Evolutionary conservation across 805 yeast genomes (phyloP), one percentile per base, ranked within the genome.

Genomic region (Sugiyamaella lignohabitans): DNA sequence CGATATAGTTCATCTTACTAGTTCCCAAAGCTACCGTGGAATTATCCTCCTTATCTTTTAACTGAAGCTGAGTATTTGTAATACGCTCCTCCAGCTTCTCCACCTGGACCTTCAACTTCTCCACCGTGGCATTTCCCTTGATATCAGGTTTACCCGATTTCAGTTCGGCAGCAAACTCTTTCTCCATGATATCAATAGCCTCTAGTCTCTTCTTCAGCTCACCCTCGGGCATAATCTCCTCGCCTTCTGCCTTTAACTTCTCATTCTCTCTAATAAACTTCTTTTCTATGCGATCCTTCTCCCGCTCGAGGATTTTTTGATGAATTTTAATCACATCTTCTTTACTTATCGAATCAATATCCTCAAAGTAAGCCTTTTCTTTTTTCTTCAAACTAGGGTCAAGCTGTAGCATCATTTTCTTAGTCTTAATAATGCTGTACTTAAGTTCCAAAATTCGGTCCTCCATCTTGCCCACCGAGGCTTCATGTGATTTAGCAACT

Each of bases 11-110:
- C 74, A 86, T 79, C 70, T 91, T 91, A 21, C 95, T 86, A 0
- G 98, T 91, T 40, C 95, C 88, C 54, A 91, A 70, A 0, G 97
- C 89, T 22, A 91, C 97, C 54, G 86, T 86, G 0, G 96, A 86
- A 62, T 89, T 89, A 61, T 88, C 97, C 62, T 91, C 95, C 64
- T 86, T 88, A 62, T 89, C 97, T 64, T 87, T 83, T 62, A 87
- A 72, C 62, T 85, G 95, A 51, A 87, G 70, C 6, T 77, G 68
- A 1, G 86, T 80, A 50, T 78, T 83, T 43, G 72, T 62, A 38
- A 87, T 83, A 55, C 96, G 73, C 48, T 76, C 76, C 43, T 85
- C 91, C 5, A 86, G 62, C 53, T 79, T 81, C 46, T 80, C 86
- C 21, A 87, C 72, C 65, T 87, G 94, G 5, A 67, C 69, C 55